Conservation (phyloP, 257 asterid genomes). For the Osmanthus fragrans region DNA sequence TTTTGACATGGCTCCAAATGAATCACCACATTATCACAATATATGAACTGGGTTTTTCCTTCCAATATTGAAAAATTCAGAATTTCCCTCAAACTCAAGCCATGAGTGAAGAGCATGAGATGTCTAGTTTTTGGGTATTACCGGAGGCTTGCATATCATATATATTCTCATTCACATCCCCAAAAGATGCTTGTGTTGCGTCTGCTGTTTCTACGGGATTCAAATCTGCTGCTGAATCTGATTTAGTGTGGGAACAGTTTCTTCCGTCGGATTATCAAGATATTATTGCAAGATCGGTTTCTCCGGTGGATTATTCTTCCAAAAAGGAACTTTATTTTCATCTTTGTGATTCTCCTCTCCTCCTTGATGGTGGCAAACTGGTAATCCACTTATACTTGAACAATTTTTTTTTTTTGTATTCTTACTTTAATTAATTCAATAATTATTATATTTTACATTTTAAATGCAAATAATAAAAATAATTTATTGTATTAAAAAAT, state of each 20-base stretch:
- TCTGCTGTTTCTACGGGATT: constrained; percentile 28
- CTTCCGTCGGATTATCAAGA: constrained; percentile 31
- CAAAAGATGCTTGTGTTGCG: constrained; percentile 34
- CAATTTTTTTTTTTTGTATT: too few species aligned
- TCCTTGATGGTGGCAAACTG: constrained; percentile 32
- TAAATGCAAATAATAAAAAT: too few species aligned
- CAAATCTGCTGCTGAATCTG: constrained; percentile 31
- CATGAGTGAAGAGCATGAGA: background rate
- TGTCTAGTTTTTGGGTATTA: background rate
- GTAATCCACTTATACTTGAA: constrained; percentile 12
- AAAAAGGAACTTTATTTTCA: constrained; percentile 35
- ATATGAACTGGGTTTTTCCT: background rate
- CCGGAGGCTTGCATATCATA: constrained; percentile 39
- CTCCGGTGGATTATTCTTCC: constrained; percentile 25
- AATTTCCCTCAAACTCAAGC: background rate
- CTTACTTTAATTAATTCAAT: too few species aligned
- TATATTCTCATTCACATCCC: constrained; percentile 35
- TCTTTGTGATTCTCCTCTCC: constrained; percentile 29
- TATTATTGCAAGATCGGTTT: constrained; percentile 16
- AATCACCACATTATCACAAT: too few species aligned
- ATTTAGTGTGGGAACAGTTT: constrained; percentile 36
- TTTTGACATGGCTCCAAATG: too few species aligned
- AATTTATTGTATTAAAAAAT: too few species aligned
- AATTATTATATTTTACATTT: too few species aligned
- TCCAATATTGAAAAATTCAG: background rate